A percentile compares a stretch with the other conserved stretches of the same genome.
Evolutionary conservation across 352 stramenopile species (phyloP).

Genomic region (Globisporangium uncinulatum): DNA sequence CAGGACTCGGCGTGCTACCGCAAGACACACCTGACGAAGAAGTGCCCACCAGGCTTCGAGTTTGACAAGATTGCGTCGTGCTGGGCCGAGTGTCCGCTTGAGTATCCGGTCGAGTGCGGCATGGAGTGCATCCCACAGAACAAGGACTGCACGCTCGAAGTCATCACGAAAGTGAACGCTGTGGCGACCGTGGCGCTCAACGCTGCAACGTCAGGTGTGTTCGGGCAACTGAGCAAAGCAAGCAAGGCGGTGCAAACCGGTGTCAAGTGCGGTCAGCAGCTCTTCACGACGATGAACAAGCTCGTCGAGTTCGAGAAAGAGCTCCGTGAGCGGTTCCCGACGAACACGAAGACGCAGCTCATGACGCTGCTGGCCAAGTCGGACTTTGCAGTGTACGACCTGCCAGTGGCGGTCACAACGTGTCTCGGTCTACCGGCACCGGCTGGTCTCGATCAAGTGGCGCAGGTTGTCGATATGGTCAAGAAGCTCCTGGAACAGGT

Average conservation of each 20-base stretch:
- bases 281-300: constrained; percentile 39
- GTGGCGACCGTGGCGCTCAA: constrained; percentile 50
- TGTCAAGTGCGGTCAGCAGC: constrained; percentile 37
- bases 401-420: constrained; percentile 37
- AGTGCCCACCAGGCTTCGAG: constrained; percentile 15
- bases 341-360: constrained; percentile 46
- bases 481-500: constrained; percentile 18
- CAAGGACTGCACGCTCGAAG: constrained; percentile 41
- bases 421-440: constrained; percentile 27
- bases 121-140: constrained; percentile 58
- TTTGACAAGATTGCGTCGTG: constrained; percentile 26
- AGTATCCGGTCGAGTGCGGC: constrained; percentile 70
- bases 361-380: constrained; percentile 45
- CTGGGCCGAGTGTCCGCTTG: constrained; percentile 64
- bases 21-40: constrained; percentile 12
- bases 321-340: constrained; percentile 22
- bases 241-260: constrained; percentile 35
- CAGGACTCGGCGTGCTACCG: constrained; percentile 17
- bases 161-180: constrained; percentile 43
- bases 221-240: constrained; percentile 34
- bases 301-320: constrained; percentile 37
- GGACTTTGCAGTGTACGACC: constrained; percentile 44
- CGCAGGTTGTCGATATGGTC: constrained; percentile 6
- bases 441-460: constrained; percentile 1
- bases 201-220: constrained; percentile 41